Evolutionary conservation across 768 basidiomycete species (phyloP).

Genomic region (Candolleomyces eurysporus): DNA sequence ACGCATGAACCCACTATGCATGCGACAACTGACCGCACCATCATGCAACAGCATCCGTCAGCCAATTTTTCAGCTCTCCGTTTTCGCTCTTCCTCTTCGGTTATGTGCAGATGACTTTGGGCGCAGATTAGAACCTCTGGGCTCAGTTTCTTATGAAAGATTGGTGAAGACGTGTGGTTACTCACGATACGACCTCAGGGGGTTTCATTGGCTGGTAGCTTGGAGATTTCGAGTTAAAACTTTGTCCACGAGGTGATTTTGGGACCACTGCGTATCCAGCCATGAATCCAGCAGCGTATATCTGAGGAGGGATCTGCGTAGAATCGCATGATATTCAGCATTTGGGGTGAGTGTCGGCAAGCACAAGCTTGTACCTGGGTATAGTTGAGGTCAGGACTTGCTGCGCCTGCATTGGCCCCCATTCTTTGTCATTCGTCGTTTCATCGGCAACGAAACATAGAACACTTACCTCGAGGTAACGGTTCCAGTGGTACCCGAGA

Average conservation of each 20-base stretch:
- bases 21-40: not conserved
- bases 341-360: too few relatives aligned
- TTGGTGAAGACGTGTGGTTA: not conserved
- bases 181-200: not conserved
- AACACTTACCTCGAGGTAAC: too few relatives aligned
- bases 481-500: too few relatives aligned
- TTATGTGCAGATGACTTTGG: not conserved
- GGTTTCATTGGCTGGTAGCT: not conserved
- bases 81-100: not conserved
- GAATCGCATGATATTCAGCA: too few relatives aligned
- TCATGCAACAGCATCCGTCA: not conserved
- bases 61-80: not conserved
- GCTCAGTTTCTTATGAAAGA: not conserved
- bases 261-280: not conserved
- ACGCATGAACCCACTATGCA: not conserved
- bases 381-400: too few relatives aligned
- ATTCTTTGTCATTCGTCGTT: too few relatives aligned
- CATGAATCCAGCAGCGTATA: slow-evolving; percentile 2
- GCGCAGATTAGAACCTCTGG: too few relatives aligned
- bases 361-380: too few relatives aligned
- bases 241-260: not conserved
- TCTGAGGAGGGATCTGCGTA: not conserved
- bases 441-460: too few relatives aligned
- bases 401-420: too few relatives aligned
- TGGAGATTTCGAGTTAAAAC: not conserved